phyloP scores from a whole-genome alignment of 2,329 filamentous ascomycete genomes.

The Pleochaeta shiraiana region DNA sequence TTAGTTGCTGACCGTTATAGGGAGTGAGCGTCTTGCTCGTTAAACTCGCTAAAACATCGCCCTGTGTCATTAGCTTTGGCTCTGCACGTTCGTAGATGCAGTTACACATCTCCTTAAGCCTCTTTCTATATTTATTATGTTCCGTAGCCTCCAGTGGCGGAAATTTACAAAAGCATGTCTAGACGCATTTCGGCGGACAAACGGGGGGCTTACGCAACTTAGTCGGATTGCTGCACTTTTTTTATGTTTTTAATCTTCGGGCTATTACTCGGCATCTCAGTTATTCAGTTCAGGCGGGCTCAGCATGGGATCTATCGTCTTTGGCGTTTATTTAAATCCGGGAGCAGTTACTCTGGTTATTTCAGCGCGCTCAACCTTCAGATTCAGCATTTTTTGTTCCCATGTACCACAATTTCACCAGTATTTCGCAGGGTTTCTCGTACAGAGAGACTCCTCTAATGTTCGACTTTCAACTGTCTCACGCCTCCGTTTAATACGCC shows the following conservation, averaged over 20 bases:
- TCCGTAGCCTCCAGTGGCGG: too few species aligned
- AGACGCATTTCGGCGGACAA: too few species aligned
- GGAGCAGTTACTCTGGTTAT: slow-evolving; percentile 17
- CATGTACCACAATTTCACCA: slow-evolving; percentile 20
- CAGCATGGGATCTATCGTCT: slow-evolving; percentile 14
- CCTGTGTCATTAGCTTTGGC: slow-evolving; percentile 15
- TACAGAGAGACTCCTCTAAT: slow-evolving; percentile 13
- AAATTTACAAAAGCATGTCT: too few species aligned
- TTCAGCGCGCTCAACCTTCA: slow-evolving; percentile 16
- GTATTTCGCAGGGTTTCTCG: slow-evolving; percentile 16
- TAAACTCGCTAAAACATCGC: slow-evolving; percentile 16
- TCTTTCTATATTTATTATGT: too few species aligned
- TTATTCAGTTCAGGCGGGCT: slow-evolving; percentile 17
- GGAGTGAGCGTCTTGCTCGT: slow-evolving; percentile 20
- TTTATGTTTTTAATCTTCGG: slow-evolving; percentile 16
- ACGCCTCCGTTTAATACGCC: slow-evolving; percentile 19
- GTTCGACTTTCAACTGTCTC: slow-evolving; percentile 14
- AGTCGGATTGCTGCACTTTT: slow-evolving; percentile 18
- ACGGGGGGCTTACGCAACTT: background rate
- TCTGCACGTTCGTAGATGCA: slow-evolving; percentile 19
- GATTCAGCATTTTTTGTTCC: slow-evolving; percentile 18
- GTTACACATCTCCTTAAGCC: slow-evolving; percentile 16
- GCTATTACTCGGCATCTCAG: slow-evolving; percentile 16
- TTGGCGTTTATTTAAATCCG: slow-evolving; percentile 14
- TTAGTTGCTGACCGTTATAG: slow-evolving; percentile 19